Base-by-base conservation (phyloP, 2,329 filamentous ascomycete genomes). In the Laburnicola sp. region DNA sequence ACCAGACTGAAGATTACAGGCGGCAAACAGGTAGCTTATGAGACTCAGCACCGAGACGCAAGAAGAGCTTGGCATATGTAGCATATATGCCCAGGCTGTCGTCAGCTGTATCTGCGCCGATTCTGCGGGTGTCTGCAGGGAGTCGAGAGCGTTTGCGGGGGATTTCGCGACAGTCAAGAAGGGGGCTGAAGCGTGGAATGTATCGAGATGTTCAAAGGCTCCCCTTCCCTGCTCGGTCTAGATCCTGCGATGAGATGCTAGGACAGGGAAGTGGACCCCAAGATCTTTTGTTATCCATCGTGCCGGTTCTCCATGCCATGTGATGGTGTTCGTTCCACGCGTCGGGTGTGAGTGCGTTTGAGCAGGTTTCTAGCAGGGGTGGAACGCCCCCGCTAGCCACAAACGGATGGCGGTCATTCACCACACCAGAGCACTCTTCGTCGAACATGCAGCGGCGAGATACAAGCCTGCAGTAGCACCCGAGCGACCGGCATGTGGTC, bases 121-220 rank as follows among this genome's bases (percentile, higher is more conserved):
- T 16, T 48, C 44, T 45, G 55, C 53, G 58, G 47, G 41, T 36
- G 38, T 54, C 61, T 64, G 50, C 45, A 43, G 53, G 53, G 6
- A 39, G 28, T 31, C 47, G 59, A 57, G 64, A 31, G 53, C 38
- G 50, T 61, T 60, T 70, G 66, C 59, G 69, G 55, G 48, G 9
- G 60, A 60, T 66, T 45, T 53, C 65, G 68, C 59, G 68, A 70
- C 66, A 64, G 58, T 61, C 60, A 66, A 66, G 66, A 62, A 54
- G 41, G 48, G 42, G 51, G 66, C 63, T 70, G 69, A 70, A 56
- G 65, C 70, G 51, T 57, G 56, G 51, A 65, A 60, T 63, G 66
- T 64, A 55, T 47, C 60, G 56, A 48, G 43, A 37, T 40, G 49
- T 41, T 16, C 55, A 58, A 41, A 25, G 11, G 39, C 41, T 48